A percentile compares a stretch with the other conserved stretches of the same genome.
Evolutionary conservation across 768 basidiomycete species (phyloP).

Genomic region (Thelephora ganbajun): DNA sequence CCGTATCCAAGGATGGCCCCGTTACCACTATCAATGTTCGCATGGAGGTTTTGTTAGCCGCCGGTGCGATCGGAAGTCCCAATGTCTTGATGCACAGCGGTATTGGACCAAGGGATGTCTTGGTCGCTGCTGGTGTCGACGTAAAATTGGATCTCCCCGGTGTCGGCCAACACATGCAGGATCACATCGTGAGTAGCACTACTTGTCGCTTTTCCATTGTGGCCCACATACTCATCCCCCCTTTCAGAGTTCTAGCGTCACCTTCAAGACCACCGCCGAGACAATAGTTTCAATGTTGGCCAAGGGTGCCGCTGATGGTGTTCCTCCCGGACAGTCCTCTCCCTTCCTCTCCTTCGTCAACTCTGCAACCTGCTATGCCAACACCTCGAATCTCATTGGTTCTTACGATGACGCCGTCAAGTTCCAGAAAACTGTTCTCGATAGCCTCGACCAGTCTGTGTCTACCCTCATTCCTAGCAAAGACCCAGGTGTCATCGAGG

Average conservation of each 20-base stretch:
- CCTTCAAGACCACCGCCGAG: constrained; percentile 23
- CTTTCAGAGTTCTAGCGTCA: constrained; percentile 21
- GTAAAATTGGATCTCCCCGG: constrained; percentile 37
- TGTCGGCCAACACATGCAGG: constrained; percentile 47
- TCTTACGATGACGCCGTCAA: constrained; percentile 14
- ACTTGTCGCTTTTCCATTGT: background rate
- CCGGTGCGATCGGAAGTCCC: constrained; percentile 37
- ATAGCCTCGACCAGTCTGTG: constrained; percentile 18
- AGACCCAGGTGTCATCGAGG: constrained; percentile 30
- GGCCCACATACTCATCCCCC: background rate
- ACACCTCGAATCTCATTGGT: constrained; percentile 32
- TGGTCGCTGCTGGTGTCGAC: constrained; percentile 29
- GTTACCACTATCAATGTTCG: constrained; percentile 34
- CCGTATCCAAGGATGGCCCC: constrained; percentile 17
- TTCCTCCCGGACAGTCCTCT: constrained; percentile 12
- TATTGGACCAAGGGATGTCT: constrained; percentile 40
- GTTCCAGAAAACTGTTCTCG: constrained; percentile 20
- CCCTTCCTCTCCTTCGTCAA: constrained; percentile 44
- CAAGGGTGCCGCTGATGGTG: constrained; percentile 12
- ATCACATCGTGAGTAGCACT: constrained; percentile 31
- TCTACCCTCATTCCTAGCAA: constrained; percentile 29
- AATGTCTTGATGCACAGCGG: constrained; percentile 44
- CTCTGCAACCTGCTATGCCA: constrained; percentile 48
- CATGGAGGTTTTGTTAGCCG: constrained; percentile 42
- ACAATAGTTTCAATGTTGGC: constrained; percentile 23